These are phyloP conservation scores for Mycena maculata DNA, from an alignment of 768 basidiomycete genomes.

Conservation along the genomic window DNA sequence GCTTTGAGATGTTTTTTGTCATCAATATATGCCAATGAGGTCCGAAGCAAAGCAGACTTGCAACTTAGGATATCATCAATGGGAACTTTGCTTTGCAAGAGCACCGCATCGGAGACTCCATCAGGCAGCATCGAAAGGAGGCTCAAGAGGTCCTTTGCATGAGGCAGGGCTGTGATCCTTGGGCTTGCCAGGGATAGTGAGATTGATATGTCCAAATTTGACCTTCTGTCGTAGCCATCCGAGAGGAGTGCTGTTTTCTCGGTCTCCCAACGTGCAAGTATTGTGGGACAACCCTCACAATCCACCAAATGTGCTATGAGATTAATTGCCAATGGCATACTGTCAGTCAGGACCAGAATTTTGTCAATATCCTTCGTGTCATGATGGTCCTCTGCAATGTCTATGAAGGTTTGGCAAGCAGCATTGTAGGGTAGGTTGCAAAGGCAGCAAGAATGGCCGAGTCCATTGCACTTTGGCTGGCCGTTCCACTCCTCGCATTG, in stretches of 20 bases:
- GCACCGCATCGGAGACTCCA: background rate
- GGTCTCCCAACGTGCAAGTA: no score
- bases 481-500: conserved; percentile 16
- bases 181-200: background rate
- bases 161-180: background rate
- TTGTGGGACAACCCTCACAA: no score
- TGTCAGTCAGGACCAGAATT: background rate
- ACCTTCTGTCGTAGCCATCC: background rate
- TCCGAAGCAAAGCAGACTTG: no score
- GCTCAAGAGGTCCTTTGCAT: no score
- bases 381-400: conserved; percentile 4
- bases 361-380: background rate
- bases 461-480: no score
- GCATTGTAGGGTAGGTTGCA: background rate
- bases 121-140: background rate
- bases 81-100: background rate
- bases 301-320: no score
- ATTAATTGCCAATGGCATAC: conserved; percentile 1
- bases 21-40: no score
- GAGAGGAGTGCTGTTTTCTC: no score
- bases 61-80: background rate
- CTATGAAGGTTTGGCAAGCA: background rate
- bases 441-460: background rate
- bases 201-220: background rate
- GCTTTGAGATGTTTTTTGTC: no score